Evolutionary conservation across 2,329 filamentous ascomycete genomes (phyloP), one percentile per base, ranked within the genome.

Genomic region (Microcyclospora pomicola): DNA sequence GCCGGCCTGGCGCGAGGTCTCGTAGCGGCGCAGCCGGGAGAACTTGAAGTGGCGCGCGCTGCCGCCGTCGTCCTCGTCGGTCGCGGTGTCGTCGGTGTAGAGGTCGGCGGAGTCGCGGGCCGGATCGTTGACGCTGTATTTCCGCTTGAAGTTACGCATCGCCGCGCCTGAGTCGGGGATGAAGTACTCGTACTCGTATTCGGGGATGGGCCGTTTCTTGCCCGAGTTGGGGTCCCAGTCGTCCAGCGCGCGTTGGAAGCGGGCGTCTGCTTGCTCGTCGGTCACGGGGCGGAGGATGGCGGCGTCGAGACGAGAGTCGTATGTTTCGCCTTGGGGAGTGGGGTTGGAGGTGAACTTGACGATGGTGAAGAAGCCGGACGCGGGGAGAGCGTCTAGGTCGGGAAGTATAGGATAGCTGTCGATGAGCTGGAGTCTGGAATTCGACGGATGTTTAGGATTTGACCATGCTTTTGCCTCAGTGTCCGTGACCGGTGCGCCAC

Each of bases 331-430:
- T 11, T 61, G 59, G 35, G 66, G 59, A 30, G 73, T 58, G 1
- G 75, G 75, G n/a, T 74, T 69, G 35, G 72, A 70, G 41, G 68
- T 64, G 55, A 77, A 78, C 41, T 77, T 78, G 56, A 73, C 65
- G 38, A 76, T 62, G 48, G 75, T 66, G 56, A 71, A 78, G 29
- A 65, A 67, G 47, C 72, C 72, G 6, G 67, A 66, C 44, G 75
- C 69, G 3, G 74, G 71, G 38, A 73, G 65, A 9, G 73, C 72
- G 27, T 73, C 69, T 29, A 75, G 64, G 48, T 80, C 75, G 6
- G 75, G 75, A 6, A 78, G 58, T 9, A 79, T 50, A 12, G 75
- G 73, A 49, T 74, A 79, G 40, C 67, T 68, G 32, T 73, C 74
- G 27, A 78, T 59, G 2, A 76, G 64, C 39, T 70, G 69, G 35